A percentile compares a stretch with the other conserved stretches of the same genome.
phyloP scores from a whole-genome alignment of 73 alveolate genomes.

The Symbiodinium natans region DNA sequence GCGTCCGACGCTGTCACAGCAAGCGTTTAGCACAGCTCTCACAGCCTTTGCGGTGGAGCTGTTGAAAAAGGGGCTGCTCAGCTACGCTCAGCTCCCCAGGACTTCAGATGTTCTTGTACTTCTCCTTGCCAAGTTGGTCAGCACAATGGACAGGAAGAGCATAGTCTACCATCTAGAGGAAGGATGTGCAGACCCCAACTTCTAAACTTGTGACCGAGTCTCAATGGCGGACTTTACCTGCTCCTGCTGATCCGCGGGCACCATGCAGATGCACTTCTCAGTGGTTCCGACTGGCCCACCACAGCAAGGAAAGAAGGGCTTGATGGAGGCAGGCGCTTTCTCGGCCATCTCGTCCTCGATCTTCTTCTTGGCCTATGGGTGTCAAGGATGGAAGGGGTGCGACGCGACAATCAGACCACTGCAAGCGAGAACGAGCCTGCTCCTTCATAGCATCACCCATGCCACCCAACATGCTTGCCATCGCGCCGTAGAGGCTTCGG shows the following conservation, averaged over 20 bases:
- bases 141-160: not conserved
- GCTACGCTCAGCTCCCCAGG: too few relatives aligned
- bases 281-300: constrained; percentile 87
- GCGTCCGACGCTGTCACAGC: not conserved
- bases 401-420: constrained; percentile 21
- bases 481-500: not conserved
- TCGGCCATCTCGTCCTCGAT: constrained; percentile 42
- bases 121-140: not conserved
- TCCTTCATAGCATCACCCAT: constrained; percentile 42
- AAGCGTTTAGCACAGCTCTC: not conserved
- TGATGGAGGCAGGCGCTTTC: constrained; percentile 24
- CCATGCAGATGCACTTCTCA: constrained; percentile 69
- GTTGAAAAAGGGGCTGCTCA: too few relatives aligned
- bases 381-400: not conserved
- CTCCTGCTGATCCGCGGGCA: constrained; percentile 58
- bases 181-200: not conserved
- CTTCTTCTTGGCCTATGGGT: constrained; percentile 16
- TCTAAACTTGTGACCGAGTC: not conserved
- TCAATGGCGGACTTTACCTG: constrained; percentile 44
- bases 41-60: too few relatives aligned
- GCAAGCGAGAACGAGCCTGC: not conserved
- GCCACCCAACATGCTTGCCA: constrained; percentile 24
- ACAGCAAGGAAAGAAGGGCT: constrained; percentile 82
- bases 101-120: constrained; percentile 30
- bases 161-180: not conserved